Conservation (phyloP, 1,284 basidiomycete genomes). For the Hypsizygus ulmarius region DNA sequence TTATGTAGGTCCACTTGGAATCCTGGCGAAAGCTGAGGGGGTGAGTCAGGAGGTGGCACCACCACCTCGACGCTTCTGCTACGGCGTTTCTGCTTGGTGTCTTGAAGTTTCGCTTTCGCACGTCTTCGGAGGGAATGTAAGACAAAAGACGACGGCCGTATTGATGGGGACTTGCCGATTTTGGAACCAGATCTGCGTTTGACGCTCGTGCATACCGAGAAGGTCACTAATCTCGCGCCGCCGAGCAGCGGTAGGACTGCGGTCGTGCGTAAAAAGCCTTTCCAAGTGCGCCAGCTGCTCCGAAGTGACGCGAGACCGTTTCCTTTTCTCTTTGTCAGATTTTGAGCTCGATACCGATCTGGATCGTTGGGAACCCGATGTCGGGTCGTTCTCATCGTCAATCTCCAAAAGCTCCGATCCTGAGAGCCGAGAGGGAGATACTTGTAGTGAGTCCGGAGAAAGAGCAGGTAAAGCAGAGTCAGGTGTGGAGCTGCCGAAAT, state of each 20-base stretch:
- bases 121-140: slow-evolving; percentile 43
- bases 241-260: slow-evolving; percentile 66
- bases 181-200: slow-evolving; percentile 87
- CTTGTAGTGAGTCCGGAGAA: slow-evolving; percentile 7
- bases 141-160: slow-evolving; percentile 1
- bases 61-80: slow-evolving; percentile 34
- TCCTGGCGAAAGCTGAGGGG: slow-evolving; percentile 50
- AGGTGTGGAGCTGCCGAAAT: background rate
- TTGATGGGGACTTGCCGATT: slow-evolving; percentile 54
- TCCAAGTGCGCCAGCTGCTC: slow-evolving; percentile 75
- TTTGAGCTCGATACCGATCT: slow-evolving; percentile 24
- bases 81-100: slow-evolving; percentile 49
- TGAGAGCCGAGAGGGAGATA: slow-evolving; percentile 12
- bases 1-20: slow-evolving; percentile 59
- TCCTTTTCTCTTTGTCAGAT: slow-evolving; percentile 60
- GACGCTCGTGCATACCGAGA: slow-evolving; percentile 80
- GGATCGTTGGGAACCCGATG: slow-evolving; percentile 22
- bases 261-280: slow-evolving; percentile 62
- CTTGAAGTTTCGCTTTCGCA: slow-evolving; percentile 73
- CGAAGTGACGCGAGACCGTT: slow-evolving; percentile 72
- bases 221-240: slow-evolving; percentile 70
- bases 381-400: slow-evolving; percentile 22
- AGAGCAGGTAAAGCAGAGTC: slow-evolving; percentile 1
- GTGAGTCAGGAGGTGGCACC: slow-evolving; percentile 44
- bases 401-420: slow-evolving; percentile 13